A percentile compares a stretch with the other conserved stretches of the same genome.
phyloP scores from a whole-genome alignment of 345 rosid genomes.

The Rhizophora mangle region DNA sequence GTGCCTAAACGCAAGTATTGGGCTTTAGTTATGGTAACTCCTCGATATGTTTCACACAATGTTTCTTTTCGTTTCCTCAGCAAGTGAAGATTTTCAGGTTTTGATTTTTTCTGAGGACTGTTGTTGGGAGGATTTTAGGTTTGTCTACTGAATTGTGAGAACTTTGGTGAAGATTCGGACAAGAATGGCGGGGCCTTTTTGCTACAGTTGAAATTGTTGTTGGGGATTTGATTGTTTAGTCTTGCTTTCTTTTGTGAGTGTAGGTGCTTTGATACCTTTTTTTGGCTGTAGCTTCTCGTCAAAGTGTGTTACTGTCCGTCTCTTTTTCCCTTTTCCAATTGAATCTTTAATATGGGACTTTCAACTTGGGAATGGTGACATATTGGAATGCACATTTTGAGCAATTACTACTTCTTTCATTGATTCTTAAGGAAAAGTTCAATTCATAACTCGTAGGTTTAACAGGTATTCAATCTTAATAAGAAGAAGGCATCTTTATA shows the following conservation, averaged over 20 bases:
- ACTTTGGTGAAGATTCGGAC: slow-evolving; percentile 45
- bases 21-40: no score
- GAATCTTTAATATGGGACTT: slow-evolving; percentile 2
- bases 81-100: background rate
- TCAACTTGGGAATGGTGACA: background rate
- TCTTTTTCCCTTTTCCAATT: background rate
- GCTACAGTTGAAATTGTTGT: slow-evolving; percentile 13
- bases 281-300: slow-evolving; percentile 16
- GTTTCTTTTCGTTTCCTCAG: background rate
- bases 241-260: slow-evolving; percentile 16
- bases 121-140: no score
- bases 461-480: background rate
- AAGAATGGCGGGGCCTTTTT: slow-evolving; percentile 22
- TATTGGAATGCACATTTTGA: background rate
- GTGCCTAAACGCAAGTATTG: background rate
- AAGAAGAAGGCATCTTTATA: background rate
- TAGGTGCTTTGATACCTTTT: slow-evolving; percentile 20
- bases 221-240: slow-evolving; percentile 7
- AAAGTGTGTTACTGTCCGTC: slow-evolving; percentile 10
- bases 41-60: no score
- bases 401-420: background rate
- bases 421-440: background rate
- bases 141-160: slow-evolving; percentile 12
- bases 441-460: background rate
- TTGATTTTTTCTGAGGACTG: background rate